Evolutionary conservation across 75 land plant genomes (phyloP).

Genomic region (Sequoiadendron giganteum): DNA sequence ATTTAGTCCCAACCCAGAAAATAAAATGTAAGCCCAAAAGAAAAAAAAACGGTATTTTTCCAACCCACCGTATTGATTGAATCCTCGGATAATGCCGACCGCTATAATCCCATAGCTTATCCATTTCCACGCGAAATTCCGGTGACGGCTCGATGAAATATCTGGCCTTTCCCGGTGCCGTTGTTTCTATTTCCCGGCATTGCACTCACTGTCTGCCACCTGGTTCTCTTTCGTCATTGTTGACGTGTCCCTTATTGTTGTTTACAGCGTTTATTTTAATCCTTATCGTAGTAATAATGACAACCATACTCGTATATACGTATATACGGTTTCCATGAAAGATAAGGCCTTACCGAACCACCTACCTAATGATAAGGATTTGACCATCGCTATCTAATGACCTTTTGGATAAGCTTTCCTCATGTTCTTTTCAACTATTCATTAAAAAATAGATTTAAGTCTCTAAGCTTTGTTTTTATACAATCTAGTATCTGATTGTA

Average conservation of each 20-base stretch:
- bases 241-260: not conserved
- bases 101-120: not conserved
- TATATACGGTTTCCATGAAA: not conserved
- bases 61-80: not conserved
- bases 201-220: not conserved
- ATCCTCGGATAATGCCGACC: not conserved
- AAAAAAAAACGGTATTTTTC: not conserved
- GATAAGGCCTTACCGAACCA: not conserved
- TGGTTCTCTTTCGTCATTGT: not conserved
- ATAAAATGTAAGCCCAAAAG: not conserved
- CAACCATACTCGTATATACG: not conserved
- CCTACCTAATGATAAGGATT: not conserved
- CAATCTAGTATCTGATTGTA: too few species aligned
- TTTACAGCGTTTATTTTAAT: not conserved
- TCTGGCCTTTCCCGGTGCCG: not conserved
- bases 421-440: too few species aligned
- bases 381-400: not conserved
- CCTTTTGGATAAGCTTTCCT: conserved; percentile 4
- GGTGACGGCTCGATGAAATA: not conserved
- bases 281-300: not conserved
- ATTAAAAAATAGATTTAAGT: too few species aligned
- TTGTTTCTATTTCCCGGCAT: not conserved
- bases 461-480: too few species aligned
- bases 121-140: not conserved
- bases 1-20: not conserved